Conservation (phyloP, 2,329 filamentous ascomycete genomes). For the Calonectria pteridis region DNA sequence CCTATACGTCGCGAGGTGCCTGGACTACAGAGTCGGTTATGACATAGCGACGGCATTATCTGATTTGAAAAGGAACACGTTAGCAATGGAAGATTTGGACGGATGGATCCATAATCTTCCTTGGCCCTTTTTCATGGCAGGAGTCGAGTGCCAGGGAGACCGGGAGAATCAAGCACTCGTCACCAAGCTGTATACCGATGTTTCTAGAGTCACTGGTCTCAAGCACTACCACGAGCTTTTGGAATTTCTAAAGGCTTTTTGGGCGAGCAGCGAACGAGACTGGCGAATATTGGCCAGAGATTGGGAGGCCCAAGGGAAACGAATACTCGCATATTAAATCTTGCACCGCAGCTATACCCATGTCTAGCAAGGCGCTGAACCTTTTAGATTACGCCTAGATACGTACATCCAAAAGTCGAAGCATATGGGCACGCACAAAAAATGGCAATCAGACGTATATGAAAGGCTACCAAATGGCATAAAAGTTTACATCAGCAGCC, state of each 20-base stretch:
- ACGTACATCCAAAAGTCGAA: no score
- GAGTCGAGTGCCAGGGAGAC: constrained; percentile 42
- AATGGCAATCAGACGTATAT: no score
- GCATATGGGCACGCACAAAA: no score
- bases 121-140: constrained; percentile 47
- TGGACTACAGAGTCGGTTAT: background rate
- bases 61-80: constrained; percentile 5
- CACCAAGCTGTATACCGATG: background rate
- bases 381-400: no score
- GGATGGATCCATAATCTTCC: constrained; percentile 46
- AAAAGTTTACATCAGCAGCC: no score
- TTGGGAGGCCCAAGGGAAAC: constrained; percentile 14
- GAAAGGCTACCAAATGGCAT: no score
- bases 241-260: constrained; percentile 38
- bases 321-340: background rate
- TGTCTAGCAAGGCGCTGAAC: no score
- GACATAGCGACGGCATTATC: background rate
- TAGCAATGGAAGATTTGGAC: constrained; percentile 37
- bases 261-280: constrained; percentile 39
- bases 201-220: constrained; percentile 11
- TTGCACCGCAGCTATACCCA: no score
- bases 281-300: constrained; percentile 42
- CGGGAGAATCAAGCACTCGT: background rate
- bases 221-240: constrained; percentile 13
- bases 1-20: background rate